Conservation (phyloP, 2,329 filamentous ascomycete genomes). For the Aspergillus uvarum region DNA sequence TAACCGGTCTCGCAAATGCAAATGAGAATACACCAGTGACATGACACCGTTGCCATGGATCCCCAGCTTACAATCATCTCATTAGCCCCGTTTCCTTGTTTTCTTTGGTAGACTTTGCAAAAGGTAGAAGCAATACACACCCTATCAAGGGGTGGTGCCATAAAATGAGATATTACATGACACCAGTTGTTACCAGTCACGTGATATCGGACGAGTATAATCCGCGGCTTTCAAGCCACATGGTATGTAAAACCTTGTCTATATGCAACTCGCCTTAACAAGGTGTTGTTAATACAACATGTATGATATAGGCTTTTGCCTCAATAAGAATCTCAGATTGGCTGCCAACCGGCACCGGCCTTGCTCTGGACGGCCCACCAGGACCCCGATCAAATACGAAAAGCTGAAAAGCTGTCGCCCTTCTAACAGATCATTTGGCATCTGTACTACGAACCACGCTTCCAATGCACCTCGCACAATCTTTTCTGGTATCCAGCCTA, state of each 20-base stretch:
- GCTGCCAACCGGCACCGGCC: not conserved
- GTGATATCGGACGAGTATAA: not conserved
- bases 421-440: constrained; percentile 15
- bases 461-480: constrained; percentile 49
- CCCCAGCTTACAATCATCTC: too few relatives aligned
- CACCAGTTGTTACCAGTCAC: not conserved
- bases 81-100: too few relatives aligned
- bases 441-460: constrained; percentile 8
- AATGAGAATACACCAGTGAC: not conserved
- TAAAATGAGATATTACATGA: too few relatives aligned
- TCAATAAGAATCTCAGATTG: not conserved
- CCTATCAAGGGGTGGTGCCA: too few relatives aligned
- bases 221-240: too few relatives aligned
- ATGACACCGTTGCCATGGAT: not conserved
- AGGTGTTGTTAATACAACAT: not conserved
- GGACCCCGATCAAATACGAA: not conserved
- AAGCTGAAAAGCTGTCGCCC: not conserved
- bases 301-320: not conserved
- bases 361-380: not conserved
- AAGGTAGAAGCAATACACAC: too few relatives aligned
- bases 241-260: not conserved
- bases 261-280: not conserved
- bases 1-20: not conserved
- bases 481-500: constrained; percentile 97
- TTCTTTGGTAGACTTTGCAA: too few relatives aligned